These are phyloP conservation scores for Emericellopsis cladophorae DNA, from an alignment of 2,329 filamentous ascomycete species.

Conservation along the genomic window DNA sequence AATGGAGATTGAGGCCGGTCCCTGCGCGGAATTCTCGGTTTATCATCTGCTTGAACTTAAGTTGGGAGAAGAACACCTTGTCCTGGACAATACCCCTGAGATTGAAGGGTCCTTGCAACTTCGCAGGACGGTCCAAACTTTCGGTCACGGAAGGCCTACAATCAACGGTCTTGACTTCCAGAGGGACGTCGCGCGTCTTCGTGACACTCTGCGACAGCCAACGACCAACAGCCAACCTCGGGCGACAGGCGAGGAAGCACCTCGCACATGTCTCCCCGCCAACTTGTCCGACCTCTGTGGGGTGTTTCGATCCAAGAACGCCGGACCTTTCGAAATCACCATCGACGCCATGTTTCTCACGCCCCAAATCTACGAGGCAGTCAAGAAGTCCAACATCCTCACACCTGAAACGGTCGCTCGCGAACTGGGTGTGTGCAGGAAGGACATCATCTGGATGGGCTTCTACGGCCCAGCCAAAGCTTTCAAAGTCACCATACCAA, in stretches of 20 bases:
- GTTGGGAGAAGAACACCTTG: constrained; percentile 9
- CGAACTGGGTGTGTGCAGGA: neutral
- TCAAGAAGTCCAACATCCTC: constrained; percentile 22
- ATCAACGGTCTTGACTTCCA: neutral
- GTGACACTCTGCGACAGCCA: neutral
- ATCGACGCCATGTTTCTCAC: constrained; percentile 33
- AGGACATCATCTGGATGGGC: constrained; percentile 19
- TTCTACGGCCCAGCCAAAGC: constrained; percentile 32
- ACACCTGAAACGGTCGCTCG: constrained; percentile 4
- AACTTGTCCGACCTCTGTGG: constrained; percentile 18
- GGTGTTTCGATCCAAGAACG: constrained; percentile 32
- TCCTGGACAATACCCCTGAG: neutral
- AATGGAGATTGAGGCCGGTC: constrained; percentile 16
- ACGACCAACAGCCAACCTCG: neutral
- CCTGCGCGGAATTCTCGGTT: constrained; percentile 28
- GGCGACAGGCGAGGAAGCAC: neutral
- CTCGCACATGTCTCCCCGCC: constrained; percentile 1
- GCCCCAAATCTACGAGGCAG: constrained; percentile 14
- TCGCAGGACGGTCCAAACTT: neutral
- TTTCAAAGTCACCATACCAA: constrained; percentile 29
- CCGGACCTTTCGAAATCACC: constrained; percentile 35
- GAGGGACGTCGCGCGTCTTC: neutral
- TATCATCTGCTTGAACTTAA: constrained; percentile 35
- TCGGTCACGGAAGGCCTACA: neutral
- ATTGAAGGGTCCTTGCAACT: neutral